These are phyloP conservation scores for Hyaloperonospora brassicae DNA, from an alignment of 352 stramenopile genomes.

Conservation along the genomic window DNA sequence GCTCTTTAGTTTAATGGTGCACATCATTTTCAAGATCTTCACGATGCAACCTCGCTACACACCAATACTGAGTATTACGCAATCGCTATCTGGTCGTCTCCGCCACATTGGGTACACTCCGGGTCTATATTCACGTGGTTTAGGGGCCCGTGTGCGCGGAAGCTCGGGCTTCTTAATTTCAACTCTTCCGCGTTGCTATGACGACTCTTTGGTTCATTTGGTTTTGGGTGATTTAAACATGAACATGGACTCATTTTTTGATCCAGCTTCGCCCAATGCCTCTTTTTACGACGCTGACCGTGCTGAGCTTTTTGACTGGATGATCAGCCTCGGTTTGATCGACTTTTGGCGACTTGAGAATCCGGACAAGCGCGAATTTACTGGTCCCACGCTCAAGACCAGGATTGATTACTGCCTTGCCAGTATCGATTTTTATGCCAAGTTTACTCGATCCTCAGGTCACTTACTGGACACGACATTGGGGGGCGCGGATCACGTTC, in stretches of 20 bases:
- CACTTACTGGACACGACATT: neutral
- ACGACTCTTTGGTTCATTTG: neutral
- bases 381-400: neutral
- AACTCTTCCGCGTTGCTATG: neutral
- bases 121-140: conserved; percentile 2
- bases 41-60: neutral
- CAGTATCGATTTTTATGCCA: neutral
- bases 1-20: neutral
- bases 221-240: conserved; percentile 10
- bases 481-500: neutral
- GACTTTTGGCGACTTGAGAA: conserved; percentile 1
- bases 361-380: neutral
- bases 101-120: neutral
- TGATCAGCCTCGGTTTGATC: neutral
- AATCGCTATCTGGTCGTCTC: conserved; percentile 1
- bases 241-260: conserved; percentile 1
- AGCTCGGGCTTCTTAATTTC: neutral
- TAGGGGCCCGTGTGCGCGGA: neutral
- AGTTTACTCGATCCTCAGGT: neutral
- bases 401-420: neutral
- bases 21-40: neutral
- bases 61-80: neutral
- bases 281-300: neutral
- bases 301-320: conserved; percentile 2
- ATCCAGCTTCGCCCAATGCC: neutral